Evolutionary conservation across 2,329 filamentous ascomycete genomes (phyloP), one percentile per base, ranked within the genome.

Genomic region (Penicillium sp.): DNA sequence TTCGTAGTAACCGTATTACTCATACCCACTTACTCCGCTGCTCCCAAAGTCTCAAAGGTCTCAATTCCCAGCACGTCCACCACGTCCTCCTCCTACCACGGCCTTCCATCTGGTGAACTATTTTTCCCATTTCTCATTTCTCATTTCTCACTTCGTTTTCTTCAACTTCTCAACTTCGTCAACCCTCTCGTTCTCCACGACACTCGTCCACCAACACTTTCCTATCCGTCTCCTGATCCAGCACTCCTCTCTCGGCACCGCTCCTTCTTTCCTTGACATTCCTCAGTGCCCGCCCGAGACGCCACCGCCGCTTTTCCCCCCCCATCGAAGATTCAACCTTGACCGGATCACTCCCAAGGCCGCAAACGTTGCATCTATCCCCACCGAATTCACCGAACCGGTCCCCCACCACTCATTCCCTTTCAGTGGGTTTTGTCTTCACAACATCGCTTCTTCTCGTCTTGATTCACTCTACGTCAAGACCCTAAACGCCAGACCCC

Each of bases 381-480:
- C 42, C 32, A 43, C 42, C 42, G 32, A 37, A 37, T 25, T n/a
- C 25, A 5, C 42, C 42, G 25, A 32, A 9, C 42, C 2, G 29
- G 29, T 33, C 18, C 24, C 36, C 5, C 29, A 43, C 33, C 41
- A 43, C 26, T 43, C 41, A 26, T 12, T 26, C 13, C 25, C 24
- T 9, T 36, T 5, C 12, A 35, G 18, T 18, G 18, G 18, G 18
- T 18, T 18, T 18, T n/a, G 25, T 13, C 35, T 3, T 12, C 33
- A 41, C 36, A 35, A 24, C 9, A 24, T 34, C 37, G 9, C n/a
- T 26, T 33, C 13, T 33, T 35, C 48, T 34, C 41, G 33, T 44
- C 37, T 51, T 40, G 38, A 43, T 45, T 40, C 44, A 40, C 48
- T 38, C 43, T 51, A 32, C 18, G 29, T 32, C 7, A 32, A 32